Evolutionary conservation across 805 yeast genomes (phyloP), one percentile per base, ranked within the genome.

Genomic region (Suhomyces faveliae): DNA sequence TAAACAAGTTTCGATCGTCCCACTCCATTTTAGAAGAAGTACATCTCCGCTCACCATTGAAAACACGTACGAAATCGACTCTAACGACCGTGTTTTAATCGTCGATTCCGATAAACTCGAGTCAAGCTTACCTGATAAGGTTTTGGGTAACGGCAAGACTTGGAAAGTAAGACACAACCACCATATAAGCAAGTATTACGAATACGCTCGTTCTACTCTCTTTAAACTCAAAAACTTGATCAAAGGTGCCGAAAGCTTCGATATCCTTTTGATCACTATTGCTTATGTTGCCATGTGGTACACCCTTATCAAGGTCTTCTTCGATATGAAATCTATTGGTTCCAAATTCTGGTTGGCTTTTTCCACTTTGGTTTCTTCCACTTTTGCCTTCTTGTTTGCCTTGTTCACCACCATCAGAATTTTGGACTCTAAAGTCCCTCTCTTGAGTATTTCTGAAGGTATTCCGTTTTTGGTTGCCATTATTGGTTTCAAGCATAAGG

Each of bases 381-480:
- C 85, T 20, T 86, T 87, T 68, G 96, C 96, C 2, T 86, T 94
- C 59, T 71, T 89, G 48, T 80, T 87, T 55, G 96, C 97, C 2
- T 63, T 73, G 50, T 74, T 87, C 41, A 81, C 80, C 51, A 76
- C 87, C 7, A 78, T 81, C 27, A 75, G 77, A 48, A 59, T 80
- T 24, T 68, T 87, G 42, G 78, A 80, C 29, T 70, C 80, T 40
- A 78, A 78, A 43, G 84, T 92, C 25, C 83, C 96, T 7, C 73
- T 89, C 47, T 71, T 87, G 47, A 81, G 88, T 47, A 74, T 92
- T 54, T 80, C 90, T 48, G 97, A 92, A 70, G 97, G 97, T 27
- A 70, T 92, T 40, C 99, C 99, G 19, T 92, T 92, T 67, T 78
- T 92, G 60, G 96, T 92, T 19, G 89, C 96, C 17, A 84, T 89